These are phyloP conservation scores for Metschnikowia shivogae DNA, from an alignment of 805 yeast species.

Conservation along the genomic window DNA sequence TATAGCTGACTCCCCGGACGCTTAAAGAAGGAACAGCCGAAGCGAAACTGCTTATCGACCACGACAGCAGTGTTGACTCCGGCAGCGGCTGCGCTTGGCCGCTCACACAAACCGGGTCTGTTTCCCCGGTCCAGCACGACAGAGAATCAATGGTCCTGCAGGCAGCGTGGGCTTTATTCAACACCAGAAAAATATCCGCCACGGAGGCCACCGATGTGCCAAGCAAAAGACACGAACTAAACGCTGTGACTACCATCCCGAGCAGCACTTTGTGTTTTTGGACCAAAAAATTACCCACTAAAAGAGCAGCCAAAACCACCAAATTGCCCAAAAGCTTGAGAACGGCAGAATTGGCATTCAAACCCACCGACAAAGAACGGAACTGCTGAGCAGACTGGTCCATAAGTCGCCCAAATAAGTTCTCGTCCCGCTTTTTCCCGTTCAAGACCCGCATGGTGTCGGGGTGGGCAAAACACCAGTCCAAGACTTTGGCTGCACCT, in stretches of 20 bases:
- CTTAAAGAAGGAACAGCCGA: constrained; percentile 2
- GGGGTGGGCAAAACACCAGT: constrained; percentile 66
- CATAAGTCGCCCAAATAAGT: constrained; percentile 37
- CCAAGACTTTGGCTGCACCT: constrained; percentile 53
- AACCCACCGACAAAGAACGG: constrained; percentile 42
- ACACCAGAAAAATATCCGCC: constrained; percentile 51
- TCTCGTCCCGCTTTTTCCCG: constrained; percentile 51
- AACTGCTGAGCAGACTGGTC: constrained; percentile 37
- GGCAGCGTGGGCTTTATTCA: constrained; percentile 75
- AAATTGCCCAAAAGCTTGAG: constrained; percentile 55
- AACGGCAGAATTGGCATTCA: constrained; percentile 53
- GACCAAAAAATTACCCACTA: constrained; percentile 80
- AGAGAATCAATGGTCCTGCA: constrained; percentile 45
- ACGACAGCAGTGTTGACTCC: not conserved
- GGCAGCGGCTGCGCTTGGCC: not conserved
- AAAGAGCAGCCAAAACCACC: constrained; percentile 88
- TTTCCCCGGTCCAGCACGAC: not conserved
- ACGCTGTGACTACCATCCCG: constrained; percentile 74
- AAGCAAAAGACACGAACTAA: constrained; percentile 74
- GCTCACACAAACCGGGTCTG: constrained; percentile 12
- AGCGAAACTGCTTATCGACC: not conserved
- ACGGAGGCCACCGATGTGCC: constrained; percentile 56
- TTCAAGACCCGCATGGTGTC: constrained; percentile 58
- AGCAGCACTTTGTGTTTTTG: constrained; percentile 45
- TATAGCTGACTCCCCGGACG: constrained; percentile 49